phyloP scores from a whole-genome alignment of 257 asterid genomes.

The Anisodus tanguticus region DNA sequence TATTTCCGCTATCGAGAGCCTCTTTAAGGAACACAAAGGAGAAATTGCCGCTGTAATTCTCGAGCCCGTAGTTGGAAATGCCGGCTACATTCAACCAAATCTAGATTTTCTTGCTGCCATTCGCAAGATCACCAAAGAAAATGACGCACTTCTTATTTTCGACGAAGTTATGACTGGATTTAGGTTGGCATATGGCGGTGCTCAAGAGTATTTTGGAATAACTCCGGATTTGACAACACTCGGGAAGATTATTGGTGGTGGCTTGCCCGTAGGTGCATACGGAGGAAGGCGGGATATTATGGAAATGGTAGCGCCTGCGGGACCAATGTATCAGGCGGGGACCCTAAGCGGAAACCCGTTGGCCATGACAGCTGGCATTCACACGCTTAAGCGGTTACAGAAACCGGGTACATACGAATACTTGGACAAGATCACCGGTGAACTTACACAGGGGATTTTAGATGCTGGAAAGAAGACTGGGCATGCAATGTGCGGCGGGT shows the following conservation, averaged over 20 bases:
- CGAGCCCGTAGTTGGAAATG: slow-evolving; percentile 94
- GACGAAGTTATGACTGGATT: slow-evolving; percentile 99
- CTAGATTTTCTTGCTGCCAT: slow-evolving; percentile 73
- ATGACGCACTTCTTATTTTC: slow-evolving; percentile 72
- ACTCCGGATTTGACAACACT: slow-evolving; percentile 96
- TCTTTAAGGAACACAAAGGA: slow-evolving; percentile 79
- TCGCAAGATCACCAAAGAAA: slow-evolving; percentile 61
- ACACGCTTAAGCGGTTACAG: slow-evolving; percentile 80
- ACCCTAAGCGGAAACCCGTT: slow-evolving; percentile 95
- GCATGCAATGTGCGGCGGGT: slow-evolving; percentile 86
- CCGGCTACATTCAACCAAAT: slow-evolving; percentile 88
- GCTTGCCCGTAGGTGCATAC: slow-evolving; percentile 96
- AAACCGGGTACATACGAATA: slow-evolving; percentile 74
- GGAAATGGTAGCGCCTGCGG: slow-evolving; percentile 99
- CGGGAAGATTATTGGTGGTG: slow-evolving; percentile 97
- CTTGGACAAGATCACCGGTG: slow-evolving; percentile 72
- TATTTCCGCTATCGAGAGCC: slow-evolving; percentile 60
- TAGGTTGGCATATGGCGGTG: slow-evolving; percentile 90
- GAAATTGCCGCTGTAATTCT: slow-evolving; percentile 79
- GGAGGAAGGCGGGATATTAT: slow-evolving; percentile 96
- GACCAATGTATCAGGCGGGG: slow-evolving; percentile 99
- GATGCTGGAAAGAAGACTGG: slow-evolving; percentile 90
- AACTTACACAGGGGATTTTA: slow-evolving; percentile 71
- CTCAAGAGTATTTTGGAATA: slow-evolving; percentile 91
- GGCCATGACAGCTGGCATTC: slow-evolving; percentile 99